Percentiles rank a stretch among this genome's conserved stretches.
Evolutionary conservation across 352 stramenopile species (phyloP).

Genomic region (Pythium vanterpoolii): DNA sequence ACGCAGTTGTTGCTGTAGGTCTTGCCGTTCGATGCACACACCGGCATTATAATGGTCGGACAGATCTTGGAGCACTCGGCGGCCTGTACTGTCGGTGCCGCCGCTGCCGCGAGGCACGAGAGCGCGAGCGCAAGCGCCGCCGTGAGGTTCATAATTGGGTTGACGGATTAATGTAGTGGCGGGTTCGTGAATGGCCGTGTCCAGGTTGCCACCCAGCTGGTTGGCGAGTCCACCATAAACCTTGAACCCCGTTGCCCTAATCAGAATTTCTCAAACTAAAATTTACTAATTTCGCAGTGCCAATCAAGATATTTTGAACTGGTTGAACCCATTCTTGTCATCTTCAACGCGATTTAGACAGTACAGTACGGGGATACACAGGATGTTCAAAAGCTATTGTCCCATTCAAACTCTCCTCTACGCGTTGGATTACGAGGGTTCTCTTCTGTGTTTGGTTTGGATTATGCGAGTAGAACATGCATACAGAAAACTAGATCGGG

Average conservation of each 20-base stretch:
- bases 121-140: neutral
- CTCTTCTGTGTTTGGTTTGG: too few relatives aligned
- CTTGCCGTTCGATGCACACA: constrained; percentile 28
- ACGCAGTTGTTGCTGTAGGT: constrained; percentile 28
- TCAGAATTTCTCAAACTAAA: neutral
- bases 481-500: neutral
- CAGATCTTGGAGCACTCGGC: constrained; percentile 12
- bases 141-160: constrained; percentile 1
- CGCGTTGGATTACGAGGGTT: too few relatives aligned
- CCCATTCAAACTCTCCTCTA: neutral
- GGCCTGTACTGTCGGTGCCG: neutral
- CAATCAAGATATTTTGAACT: neutral
- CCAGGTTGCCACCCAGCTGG: neutral
- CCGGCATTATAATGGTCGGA: constrained; percentile 12
- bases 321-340: neutral
- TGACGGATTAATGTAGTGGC: neutral
- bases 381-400: neutral
- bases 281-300: neutral
- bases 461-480: too few relatives aligned
- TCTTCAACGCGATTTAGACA: neutral
- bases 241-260: constrained; percentile 8
- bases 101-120: neutral
- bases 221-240: neutral
- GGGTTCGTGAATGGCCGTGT: neutral
- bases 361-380: neutral